Base-by-base conservation (phyloP, 2,329 filamentous ascomycete genomes). In the Biscogniauxia mediterranea region DNA sequence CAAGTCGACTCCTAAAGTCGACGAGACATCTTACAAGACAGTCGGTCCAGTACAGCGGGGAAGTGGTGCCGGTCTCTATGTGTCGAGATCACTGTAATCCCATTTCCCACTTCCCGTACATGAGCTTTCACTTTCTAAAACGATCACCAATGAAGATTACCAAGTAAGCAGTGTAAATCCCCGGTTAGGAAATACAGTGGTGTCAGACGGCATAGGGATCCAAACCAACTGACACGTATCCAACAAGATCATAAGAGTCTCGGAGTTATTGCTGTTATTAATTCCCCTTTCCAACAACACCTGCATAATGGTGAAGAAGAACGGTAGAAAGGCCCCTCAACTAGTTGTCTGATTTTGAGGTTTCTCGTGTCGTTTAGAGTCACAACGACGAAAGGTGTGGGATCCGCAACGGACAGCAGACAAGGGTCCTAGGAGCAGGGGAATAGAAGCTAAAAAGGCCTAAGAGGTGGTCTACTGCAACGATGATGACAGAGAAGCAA, bases 1-100 rank as follows among this genome's bases (percentile, higher is more conserved):
- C 23, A 54, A n/a, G 52, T 54, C 52, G 52, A 28, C 52, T 32
- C 52, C 55, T 57, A 61, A 59, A 23, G 57, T 65, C 55, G 58
- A 65, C 65, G 61, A 67, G 63, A 65, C 61, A 65, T 61, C 61
- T n/a, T 60, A 64, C 56, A 63, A 63, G 61, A 59, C 64, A 66
- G 55, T 59, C 49, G 55, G 23, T 5, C 46, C 52, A 56, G 28
- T 61, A 46, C 38, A 46, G 38, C 38, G 38, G 38, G 38, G 38
- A 46, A 46, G 15, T 17, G 17, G 38, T 46, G 38, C 38, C 38
- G 38, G 38, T n/a, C 38, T 46, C 13, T 46, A 17, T 46, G 38
- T 46, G 38, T 46, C 38, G 15, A 46, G 38, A n/a, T 5, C 38
- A 46, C 5, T 46, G 11, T 46, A n/a, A 46, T 46, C 38, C 15